A percentile compares a stretch with the other conserved stretches of the same genome.
phyloP scores from a whole-genome alignment of 2,329 filamentous ascomycete genomes.

The Alternaria brassicae region DNA sequence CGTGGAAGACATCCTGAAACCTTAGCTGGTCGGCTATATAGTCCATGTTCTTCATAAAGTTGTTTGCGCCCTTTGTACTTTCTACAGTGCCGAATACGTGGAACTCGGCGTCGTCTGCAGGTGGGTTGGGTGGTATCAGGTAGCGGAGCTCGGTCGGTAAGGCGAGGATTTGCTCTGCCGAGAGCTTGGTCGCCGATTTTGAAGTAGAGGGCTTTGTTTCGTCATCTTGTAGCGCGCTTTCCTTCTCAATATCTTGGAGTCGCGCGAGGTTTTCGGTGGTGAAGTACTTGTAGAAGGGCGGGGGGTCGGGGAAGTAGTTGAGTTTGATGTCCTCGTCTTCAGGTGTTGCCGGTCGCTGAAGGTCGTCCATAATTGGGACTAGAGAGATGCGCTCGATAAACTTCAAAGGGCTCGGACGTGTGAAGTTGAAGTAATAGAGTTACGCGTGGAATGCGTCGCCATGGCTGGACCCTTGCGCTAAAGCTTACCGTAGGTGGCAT shows the following conservation, averaged over 20 bases:
- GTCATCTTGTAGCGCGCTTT: constrained; percentile 27
- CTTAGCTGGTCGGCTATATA: constrained; percentile 38
- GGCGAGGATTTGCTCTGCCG: constrained; percentile 47
- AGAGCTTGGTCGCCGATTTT: constrained; percentile 16
- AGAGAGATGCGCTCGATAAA: too few relatives aligned
- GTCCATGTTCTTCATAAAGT: constrained; percentile 36
- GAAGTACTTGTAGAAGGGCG: constrained; percentile 89
- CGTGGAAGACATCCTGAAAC: constrained; percentile 64
- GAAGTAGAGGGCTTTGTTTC: constrained; percentile 9
- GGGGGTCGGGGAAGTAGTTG: constrained; percentile 78
- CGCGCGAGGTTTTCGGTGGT: constrained; percentile 75
- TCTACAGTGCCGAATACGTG: constrained; percentile 75
- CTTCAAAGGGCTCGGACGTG: background rate
- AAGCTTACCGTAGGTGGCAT: background rate
- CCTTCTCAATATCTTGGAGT: constrained; percentile 59
- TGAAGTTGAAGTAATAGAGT: background rate
- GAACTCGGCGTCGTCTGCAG: constrained; percentile 70
- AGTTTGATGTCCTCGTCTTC: constrained; percentile 33
- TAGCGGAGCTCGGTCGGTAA: constrained; percentile 75
- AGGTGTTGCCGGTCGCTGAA: constrained; percentile 14
- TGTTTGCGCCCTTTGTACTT: constrained; percentile 35
- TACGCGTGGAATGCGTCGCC: background rate
- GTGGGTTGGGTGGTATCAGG: constrained; percentile 81
- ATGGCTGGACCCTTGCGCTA: constrained; percentile 17
- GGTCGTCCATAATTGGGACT: constrained; percentile 21